Evolutionary conservation across 495 filamentous ascomycete species (phyloP), one percentile per base, ranked within the genome.

Genomic region (Pseudotulostoma volvatum): DNA sequence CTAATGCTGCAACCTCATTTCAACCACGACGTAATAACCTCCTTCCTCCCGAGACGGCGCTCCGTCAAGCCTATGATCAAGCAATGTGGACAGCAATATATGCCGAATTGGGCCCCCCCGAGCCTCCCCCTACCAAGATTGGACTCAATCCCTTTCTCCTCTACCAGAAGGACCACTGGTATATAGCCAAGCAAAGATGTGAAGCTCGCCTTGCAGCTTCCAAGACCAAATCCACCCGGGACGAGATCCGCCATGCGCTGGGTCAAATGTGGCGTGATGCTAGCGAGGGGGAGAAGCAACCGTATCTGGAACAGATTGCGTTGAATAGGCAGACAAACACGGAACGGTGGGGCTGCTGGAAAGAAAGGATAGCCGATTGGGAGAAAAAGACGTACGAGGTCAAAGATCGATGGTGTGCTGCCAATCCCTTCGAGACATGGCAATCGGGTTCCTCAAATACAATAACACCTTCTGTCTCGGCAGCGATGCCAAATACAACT

Each of bases 251-350:
- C 23, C 67, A 73, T 7, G 81, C 81, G 42, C 67, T 88, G 14
- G 82, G 85, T 13, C 74, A 77, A 48, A 86, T 85, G 81, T 97
- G 90, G 90, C 77, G 80, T 44, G 76, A 81, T 39, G 77, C 81
- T 0, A 47, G 63, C 3, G 67, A 69, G 7, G 81, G 77, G 23
- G 67, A 69, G 43, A 80, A 78, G 52, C 62, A 68, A 50, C 86
- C 84, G 18, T 95, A 82, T 47, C 60, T 83, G 39, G 77, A 82
- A 28, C 66, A 74, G 50, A 77, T 77, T 3, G 71, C 79, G 42
- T 68, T 63, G 13, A 74, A 81, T 43, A 84, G 81, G 43, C 63
- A 68, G 36, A 59, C 48, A 3, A 77, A 83, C 48, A 63, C 61
- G n/a, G 63, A 69, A 42, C 63, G 66, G 2, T 52, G 73, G 40